Base-by-base conservation (phyloP, 306 rosid species). In the Cicer chorassanicum region DNA sequence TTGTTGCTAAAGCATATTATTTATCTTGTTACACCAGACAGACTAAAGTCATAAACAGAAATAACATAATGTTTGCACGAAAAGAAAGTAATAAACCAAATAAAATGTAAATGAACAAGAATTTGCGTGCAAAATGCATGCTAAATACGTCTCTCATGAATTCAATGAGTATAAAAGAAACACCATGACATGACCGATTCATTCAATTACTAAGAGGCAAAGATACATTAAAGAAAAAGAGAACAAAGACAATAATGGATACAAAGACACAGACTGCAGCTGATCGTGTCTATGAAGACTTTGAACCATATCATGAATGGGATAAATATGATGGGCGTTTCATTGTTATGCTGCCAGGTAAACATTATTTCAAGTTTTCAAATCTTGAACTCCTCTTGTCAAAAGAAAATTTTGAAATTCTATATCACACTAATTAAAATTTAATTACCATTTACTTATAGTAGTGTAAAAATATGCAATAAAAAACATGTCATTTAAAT, bases 331-430 rank as follows among this genome's bases (percentile, higher is more conserved):
- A 78, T 9, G 80, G 59, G 46, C n/a, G 46, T 7, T 78, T 93
- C 77, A 11, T 74, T 5, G 61, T 89, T 51, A 9, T 9, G 24
- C 42, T 91, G 7, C 89, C 90, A 60, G 98, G 98, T 93, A 65
- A 50, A 53, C 50, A 34, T 0, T 48, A 10, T 39, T 36, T 68
- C 66, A 60, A 12, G 66, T 60, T 34, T 34, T 34, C n/a, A 54
- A 29, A 29, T 29, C 34, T 29, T 29, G 34, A 29, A 29, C 4
- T 29, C 34, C 3, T 29, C 34, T 29, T 29, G 4, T 29, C 34
- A 29, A 29, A 29, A 29, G 34, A 29, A 29, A 29, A 29, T 3
- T 3, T 29, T 29, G 34, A 4, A 29, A 29, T 29, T 29, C 34
- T 29, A 29, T 29, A 29, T 3, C 34, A 24, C 34, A 29, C 34